Base-by-base conservation (phyloP, 2,329 filamentous ascomycete genomes). In the Penicillium sp. region DNA sequence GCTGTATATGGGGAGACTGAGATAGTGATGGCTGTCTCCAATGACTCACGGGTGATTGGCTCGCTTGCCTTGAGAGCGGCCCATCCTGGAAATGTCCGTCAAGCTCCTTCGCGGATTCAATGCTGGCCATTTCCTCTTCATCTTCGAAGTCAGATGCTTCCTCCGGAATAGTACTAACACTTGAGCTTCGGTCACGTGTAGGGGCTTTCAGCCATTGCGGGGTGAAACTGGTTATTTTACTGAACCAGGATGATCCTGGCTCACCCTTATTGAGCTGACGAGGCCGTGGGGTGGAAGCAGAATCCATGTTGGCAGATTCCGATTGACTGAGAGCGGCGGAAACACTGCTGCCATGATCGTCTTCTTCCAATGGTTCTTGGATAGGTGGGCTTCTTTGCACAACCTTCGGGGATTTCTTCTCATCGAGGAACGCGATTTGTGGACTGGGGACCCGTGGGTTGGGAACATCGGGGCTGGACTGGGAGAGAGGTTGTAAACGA, bases 231-330 rank as follows among this genome's bases (percentile, higher is more conserved):
- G 69, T 69, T 23, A 74, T 68, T 58, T 59, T 70, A 52, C 69
- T 66, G 50, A 75, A 74, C 75, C 72, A 77, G 57, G 73, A 72
- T 60, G 72, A 70, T 50, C 66, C 65, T 52, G 62, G 68, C n/a
- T 48, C 61, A 36, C 64, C 59, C 34, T 40, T 57, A 40, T 53
- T 60, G 21, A 57, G 49, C 21, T 56, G 60, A 25, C 47, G 64
- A 48, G 49, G 60, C 27, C 60, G 55, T 21, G 70, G 70, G 34
- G 70, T 73, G 25, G 62, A 55, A 25, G 60, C 51, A 21, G 60
- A 50, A 43, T 61, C 46, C 47, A 56, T 59, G 39, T 64, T 57
- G 23, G 39, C 51, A 46, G 59, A 53, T 27, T 52, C 54, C 25
- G 51, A 57, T 41, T 65, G 63, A 54, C 53, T 43, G 58, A 49